Conservation (phyloP, 495 filamentous ascomycete genomes). For the Hypoxylon perforatum region DNA sequence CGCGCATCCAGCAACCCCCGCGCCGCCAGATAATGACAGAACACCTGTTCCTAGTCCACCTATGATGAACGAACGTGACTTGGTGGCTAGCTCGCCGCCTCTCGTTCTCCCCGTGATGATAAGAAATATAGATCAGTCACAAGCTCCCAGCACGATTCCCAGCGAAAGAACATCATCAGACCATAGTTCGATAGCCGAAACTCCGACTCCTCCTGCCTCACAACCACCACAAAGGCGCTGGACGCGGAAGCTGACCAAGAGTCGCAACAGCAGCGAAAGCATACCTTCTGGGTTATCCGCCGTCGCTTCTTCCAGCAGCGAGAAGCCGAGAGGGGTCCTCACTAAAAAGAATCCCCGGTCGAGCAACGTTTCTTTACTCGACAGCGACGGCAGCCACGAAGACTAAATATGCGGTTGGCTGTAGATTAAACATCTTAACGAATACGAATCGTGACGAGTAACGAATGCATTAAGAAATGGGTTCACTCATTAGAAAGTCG, state of each 20-base stretch:
- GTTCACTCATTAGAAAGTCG: constrained; percentile 2
- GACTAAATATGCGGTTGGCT: constrained; percentile 4
- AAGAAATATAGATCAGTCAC: constrained; percentile 14
- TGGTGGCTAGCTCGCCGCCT: constrained; percentile 17
- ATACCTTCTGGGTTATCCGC: not conserved
- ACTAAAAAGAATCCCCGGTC: constrained; percentile 32
- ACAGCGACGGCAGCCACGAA: constrained; percentile 25
- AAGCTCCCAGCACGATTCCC: constrained; percentile 11
- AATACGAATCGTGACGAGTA: not conserved
- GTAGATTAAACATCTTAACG: not conserved
- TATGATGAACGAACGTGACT: constrained; percentile 5
- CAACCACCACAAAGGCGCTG: constrained; percentile 29
- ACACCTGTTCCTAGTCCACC: constrained; percentile 24
- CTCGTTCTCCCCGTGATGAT: constrained; percentile 17
- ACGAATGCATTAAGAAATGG: not conserved
- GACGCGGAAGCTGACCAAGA: constrained; percentile 45
- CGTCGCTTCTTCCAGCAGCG: not conserved
- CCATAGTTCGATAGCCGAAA: constrained; percentile 12
- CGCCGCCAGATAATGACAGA: constrained; percentile 14
- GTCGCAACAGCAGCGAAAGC: constrained; percentile 37
- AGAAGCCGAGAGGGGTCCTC: constrained; percentile 26
- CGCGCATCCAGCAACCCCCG: constrained; percentile 6
- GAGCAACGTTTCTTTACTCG: constrained; percentile 23
- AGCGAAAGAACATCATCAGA: constrained; percentile 32
- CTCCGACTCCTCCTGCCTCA: constrained; percentile 8